Evolutionary conservation across 805 yeast genomes (phyloP).

Genomic region (Ogataea ramenticola): DNA sequence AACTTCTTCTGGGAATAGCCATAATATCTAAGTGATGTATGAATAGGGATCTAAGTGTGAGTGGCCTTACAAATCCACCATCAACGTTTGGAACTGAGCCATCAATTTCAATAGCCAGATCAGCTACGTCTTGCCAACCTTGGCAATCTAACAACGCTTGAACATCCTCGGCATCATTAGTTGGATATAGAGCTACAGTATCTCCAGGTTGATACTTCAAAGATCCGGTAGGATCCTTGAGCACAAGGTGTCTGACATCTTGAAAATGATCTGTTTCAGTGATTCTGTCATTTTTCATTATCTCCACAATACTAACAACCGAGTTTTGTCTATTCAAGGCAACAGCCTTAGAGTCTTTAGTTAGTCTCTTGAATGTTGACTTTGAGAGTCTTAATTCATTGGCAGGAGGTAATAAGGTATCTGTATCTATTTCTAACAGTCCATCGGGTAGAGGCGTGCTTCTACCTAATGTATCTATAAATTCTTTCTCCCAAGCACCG

Average conservation of each 20-base stretch:
- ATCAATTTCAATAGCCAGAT: slow-evolving; percentile 38
- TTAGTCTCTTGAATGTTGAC: slow-evolving; percentile 22
- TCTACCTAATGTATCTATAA: slow-evolving; percentile 30
- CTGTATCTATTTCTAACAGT: slow-evolving; percentile 23
- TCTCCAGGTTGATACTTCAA: slow-evolving; percentile 68
- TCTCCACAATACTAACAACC: slow-evolving; percentile 29
- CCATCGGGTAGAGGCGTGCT: slow-evolving; percentile 29
- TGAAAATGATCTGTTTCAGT: slow-evolving; percentile 77
- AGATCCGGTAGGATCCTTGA: slow-evolving; percentile 25
- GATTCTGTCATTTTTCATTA: slow-evolving; percentile 48
- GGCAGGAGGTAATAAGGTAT: slow-evolving; percentile 32
- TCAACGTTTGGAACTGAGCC: slow-evolving; percentile 34
- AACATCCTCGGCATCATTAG: slow-evolving; percentile 59
- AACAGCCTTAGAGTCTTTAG: slow-evolving; percentile 19
- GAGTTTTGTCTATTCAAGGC: slow-evolving; percentile 22
- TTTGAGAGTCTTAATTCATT: slow-evolving; percentile 21
- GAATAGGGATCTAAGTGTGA: slow-evolving; percentile 67
- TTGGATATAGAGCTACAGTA: slow-evolving; percentile 68
- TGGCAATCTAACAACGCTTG: slow-evolving; percentile 59
- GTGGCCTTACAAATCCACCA: slow-evolving; percentile 52
- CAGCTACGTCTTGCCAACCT: slow-evolving; percentile 69
- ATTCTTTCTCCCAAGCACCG: slow-evolving; percentile 59
- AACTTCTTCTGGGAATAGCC: slow-evolving; percentile 78
- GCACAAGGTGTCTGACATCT: slow-evolving; percentile 65
- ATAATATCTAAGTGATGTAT: slow-evolving; percentile 77